Base-by-base conservation (phyloP, 257 asterid species). In the Przewalskia tangutica region DNA sequence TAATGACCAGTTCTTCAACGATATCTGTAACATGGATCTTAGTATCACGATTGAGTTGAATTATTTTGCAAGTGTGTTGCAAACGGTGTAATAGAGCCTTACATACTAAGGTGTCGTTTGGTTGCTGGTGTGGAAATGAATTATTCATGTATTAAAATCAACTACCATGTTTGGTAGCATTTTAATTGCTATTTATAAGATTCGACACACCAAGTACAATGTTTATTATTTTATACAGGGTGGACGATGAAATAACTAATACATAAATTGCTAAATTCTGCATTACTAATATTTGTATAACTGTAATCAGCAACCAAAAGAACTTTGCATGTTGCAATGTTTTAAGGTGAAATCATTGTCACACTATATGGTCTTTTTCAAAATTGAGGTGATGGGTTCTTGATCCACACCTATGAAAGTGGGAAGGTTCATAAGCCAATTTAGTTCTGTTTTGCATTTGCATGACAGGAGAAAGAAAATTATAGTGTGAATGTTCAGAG, bases 401-500 rank as follows among this genome's bases (percentile, higher is more conserved):
- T 13, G 73, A 64, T 64, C 73, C 1, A 64, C 71, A 64, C 44
- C 46, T 64, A 64, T 64, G 0, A 12, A 27, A 32, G 71, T 64
- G 73, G 17, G 13, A n/a, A 65, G 46, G 80, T 23, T 75, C 62
- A 23, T 50, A 7, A 75, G 62, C 80, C 62, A 23, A 0, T 13
- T 46, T 48, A 18, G 58, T 46, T 44, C 11, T 70, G 36, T 70
- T 10, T 13, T 40, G 32, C 23, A 42, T 68, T 68, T 66, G 53
- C 16, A 68, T 40, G 7, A 67, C 3, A 17, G 54, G 17, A 17
- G 34, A 17, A 44, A 67, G 16, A 67, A 40, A 65, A 67, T 16
- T 66, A 1, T n/a, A 18, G 1, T n/a, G 56, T 44, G 56, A 10
- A 71, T 27, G 40, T 73, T 75, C 80, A 75, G 23, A 91, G 84